These are phyloP conservation scores for Linnemannia elongata DNA, from an alignment of 192 early-diverging fungal genomes.

Conservation along the genomic window DNA sequence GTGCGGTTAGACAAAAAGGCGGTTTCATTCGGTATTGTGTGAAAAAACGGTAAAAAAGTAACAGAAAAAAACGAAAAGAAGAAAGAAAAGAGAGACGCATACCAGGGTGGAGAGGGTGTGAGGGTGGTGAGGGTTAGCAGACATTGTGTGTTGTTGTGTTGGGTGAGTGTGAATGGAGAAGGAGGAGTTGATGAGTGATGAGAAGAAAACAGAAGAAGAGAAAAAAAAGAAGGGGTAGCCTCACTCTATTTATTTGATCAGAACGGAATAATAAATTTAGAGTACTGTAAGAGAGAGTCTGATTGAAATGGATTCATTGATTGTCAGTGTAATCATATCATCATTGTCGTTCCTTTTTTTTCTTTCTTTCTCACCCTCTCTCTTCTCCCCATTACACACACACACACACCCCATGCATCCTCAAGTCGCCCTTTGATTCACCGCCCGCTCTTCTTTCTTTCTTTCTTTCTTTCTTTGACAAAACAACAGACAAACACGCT, in stretches of 20 bases:
- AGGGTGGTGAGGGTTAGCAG: conserved; percentile 53
- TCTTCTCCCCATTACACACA: neutral
- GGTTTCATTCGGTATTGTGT: neutral
- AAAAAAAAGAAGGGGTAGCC: neutral
- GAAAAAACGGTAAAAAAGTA: neutral
- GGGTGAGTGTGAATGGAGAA: neutral
- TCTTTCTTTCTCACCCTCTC: neutral
- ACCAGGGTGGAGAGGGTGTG: conserved; percentile 66
- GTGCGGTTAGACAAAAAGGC: neutral
- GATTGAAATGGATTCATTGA: neutral
- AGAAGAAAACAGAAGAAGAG: neutral
- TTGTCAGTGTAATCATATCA: conserved; percentile 1
- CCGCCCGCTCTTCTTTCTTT: neutral
- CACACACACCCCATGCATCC: neutral
- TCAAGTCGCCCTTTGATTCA: conserved; percentile 4
- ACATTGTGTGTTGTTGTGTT: neutral
- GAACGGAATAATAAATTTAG: neutral
- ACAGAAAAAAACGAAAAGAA: neutral
- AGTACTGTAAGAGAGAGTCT: neutral
- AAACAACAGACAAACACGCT: neutral
- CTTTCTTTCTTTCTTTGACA: neutral
- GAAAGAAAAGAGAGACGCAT: neutral
- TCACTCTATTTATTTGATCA: conserved; percentile 5
- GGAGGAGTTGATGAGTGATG: neutral
- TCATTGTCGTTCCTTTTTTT: neutral